phyloP scores from a whole-genome alignment of 2,329 filamentous ascomycete genomes.

The Didymella sp. region DNA sequence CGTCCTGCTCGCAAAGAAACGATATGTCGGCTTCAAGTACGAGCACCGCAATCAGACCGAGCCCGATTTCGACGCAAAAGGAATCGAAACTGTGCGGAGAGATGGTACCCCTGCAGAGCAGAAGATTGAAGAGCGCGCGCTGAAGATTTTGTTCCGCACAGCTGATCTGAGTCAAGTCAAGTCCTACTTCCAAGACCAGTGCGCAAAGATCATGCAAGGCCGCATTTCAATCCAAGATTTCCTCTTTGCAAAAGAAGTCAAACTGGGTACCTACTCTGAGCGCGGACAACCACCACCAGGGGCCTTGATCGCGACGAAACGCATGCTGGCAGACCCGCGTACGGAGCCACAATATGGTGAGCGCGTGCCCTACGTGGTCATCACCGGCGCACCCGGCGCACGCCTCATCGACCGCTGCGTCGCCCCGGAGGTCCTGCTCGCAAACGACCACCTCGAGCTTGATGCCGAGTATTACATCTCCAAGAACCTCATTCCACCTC shows the following conservation, averaged over 20 bases:
- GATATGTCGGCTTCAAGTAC: conserved; percentile 98
- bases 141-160: conserved; percentile 89
- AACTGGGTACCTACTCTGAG: conserved; percentile 85
- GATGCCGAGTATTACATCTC: conserved; percentile 97
- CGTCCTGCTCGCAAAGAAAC: conserved; percentile 92
- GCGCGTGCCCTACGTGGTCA: conserved; percentile 91
- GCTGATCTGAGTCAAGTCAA: conserved; percentile 90
- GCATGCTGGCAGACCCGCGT: conserved; percentile 85
- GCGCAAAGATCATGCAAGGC: conserved; percentile 89
- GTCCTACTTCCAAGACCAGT: conserved; percentile 86
- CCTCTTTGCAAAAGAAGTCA: conserved; percentile 92
- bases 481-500: conserved; percentile 92
- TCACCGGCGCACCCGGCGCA: conserved; percentile 85
- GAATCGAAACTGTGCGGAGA: conserved; percentile 94
- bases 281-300: conserved; percentile 82
- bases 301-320: conserved; percentile 83
- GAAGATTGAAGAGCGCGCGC: conserved; percentile 91
- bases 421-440: conserved; percentile 80
- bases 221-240: conserved; percentile 92
- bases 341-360: conserved; percentile 94
- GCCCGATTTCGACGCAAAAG: conserved; percentile 96
- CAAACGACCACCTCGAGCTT: conserved; percentile 77
- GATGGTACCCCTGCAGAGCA: conserved; percentile 96
- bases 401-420: conserved; percentile 89
- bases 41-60: conserved; percentile 75